Evolutionary conservation across 2,329 filamentous ascomycete species (phyloP).

Genomic region (Akanthomyces lecanii): DNA sequence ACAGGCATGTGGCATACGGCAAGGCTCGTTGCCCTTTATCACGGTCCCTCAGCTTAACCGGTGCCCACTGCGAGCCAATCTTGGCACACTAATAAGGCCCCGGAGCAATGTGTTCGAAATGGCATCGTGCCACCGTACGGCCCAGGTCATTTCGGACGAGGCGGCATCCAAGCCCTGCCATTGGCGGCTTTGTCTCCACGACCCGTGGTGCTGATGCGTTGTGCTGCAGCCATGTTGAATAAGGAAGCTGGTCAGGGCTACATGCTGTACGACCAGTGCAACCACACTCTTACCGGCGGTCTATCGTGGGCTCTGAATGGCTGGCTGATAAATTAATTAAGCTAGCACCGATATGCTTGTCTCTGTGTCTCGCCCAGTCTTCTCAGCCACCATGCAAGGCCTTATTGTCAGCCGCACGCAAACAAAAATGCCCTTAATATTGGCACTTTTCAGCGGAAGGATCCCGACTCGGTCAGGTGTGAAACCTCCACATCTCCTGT

Average conservation of each 20-base stretch:
- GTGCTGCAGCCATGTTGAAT: constrained; percentile 6
- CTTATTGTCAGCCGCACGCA: constrained; percentile 5
- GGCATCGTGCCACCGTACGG: constrained; percentile 5
- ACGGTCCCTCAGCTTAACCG: not conserved
- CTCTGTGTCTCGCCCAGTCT: not conserved
- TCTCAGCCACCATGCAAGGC: constrained; percentile 3
- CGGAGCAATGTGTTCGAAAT: constrained; percentile 2
- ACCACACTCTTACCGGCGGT: not conserved
- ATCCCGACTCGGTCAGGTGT: not conserved
- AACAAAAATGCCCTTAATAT: not conserved
- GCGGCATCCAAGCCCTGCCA: not conserved
- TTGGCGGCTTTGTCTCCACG: constrained; percentile 4
- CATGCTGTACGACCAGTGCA: not conserved
- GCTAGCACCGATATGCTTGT: constrained; percentile 5
- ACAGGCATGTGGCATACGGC: not conserved
- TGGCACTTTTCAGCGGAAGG: constrained; percentile 1
- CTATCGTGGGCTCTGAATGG: not conserved
- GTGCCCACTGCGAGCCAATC: constrained; percentile 2
- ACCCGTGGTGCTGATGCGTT: not conserved
- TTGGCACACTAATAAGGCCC: not conserved
- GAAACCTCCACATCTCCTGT: not conserved
- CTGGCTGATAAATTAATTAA: constrained; percentile 11
- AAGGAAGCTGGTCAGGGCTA: constrained; percentile 3
- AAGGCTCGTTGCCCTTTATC: not conserved
- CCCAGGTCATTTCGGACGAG: not conserved